These are phyloP conservation scores for Termitomyces sp. DNA, from an alignment of 768 basidiomycete genomes.

Conservation along the genomic window DNA sequence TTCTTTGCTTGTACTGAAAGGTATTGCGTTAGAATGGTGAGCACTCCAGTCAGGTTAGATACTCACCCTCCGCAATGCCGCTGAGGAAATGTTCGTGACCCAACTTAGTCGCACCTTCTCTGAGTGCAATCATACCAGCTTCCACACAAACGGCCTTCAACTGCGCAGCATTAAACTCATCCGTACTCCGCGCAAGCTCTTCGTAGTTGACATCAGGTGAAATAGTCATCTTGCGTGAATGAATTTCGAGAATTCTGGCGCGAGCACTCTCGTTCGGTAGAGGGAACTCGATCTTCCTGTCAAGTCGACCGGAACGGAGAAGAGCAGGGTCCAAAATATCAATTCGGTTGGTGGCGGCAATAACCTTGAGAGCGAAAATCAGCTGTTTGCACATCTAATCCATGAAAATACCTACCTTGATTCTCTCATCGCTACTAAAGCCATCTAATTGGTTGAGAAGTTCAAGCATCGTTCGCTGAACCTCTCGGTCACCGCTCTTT, in stretches of 20 bases:
- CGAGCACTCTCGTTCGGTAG: conserved; percentile 95
- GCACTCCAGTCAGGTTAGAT: conserved; percentile 1
- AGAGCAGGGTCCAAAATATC: conserved; percentile 98
- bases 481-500: conserved; percentile 98
- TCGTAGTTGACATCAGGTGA: conserved; percentile 91
- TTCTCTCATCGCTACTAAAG: conserved; percentile 93
- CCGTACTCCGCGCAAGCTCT: conserved; percentile 93
- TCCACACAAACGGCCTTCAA: conserved; percentile 98
- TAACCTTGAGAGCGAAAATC: conserved; percentile 55
- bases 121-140: conserved; percentile 96
- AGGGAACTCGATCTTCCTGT: conserved; percentile 98
- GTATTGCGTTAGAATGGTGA: conserved; percentile 2
- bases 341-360: conserved; percentile 97
- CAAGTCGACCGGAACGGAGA: conserved; percentile 95
- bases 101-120: conserved; percentile 86
- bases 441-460: conserved; percentile 97
- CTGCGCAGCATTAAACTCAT: conserved; percentile 98
- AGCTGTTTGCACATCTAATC: conserved; percentile 3
- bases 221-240: conserved; percentile 93
- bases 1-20: conserved; percentile 96
- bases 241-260: conserved; percentile 93
- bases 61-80: conserved; percentile 79
- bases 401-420: conserved; percentile 61
- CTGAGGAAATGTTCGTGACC: conserved; percentile 95
- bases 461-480: conserved; percentile 99